A percentile compares a stretch with the other conserved stretches of the same genome.
Conservation (phyloP, 176 grass and related monocot species). For the Phyllostachys edulis region DNA sequence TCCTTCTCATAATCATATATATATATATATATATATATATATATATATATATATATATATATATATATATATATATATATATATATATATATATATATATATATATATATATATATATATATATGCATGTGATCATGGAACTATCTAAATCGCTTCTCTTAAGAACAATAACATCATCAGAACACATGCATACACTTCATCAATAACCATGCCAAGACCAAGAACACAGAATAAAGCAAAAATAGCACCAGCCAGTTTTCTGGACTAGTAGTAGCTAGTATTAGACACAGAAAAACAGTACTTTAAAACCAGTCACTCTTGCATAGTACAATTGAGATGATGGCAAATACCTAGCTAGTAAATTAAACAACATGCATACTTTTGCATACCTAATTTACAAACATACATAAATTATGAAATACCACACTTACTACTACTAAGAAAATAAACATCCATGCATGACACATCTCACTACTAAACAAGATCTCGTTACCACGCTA, state of each 20-base stretch:
- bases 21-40: neutral
- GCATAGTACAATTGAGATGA: neutral
- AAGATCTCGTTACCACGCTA: neutral
- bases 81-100: neutral
- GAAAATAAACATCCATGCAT: neutral
- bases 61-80: neutral
- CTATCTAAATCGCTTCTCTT: neutral
- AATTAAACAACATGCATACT: neutral
- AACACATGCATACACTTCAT: neutral
- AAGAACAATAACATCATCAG: neutral
- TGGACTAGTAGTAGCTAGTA: neutral
- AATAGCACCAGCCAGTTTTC: neutral
- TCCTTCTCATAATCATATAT: no score
- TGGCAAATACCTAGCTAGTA: neutral
- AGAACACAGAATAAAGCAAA: neutral
- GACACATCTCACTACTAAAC: neutral
- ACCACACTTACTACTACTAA: neutral
- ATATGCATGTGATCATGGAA: neutral
- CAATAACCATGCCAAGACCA: neutral
- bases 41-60: neutral
- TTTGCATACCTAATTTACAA: neutral
- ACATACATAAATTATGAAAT: constrained; percentile 6
- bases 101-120: neutral
- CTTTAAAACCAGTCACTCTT: neutral
- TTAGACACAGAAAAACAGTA: neutral